Base-by-base conservation (phyloP, 1,284 basidiomycete species). In the Boletellus deceptivus region DNA sequence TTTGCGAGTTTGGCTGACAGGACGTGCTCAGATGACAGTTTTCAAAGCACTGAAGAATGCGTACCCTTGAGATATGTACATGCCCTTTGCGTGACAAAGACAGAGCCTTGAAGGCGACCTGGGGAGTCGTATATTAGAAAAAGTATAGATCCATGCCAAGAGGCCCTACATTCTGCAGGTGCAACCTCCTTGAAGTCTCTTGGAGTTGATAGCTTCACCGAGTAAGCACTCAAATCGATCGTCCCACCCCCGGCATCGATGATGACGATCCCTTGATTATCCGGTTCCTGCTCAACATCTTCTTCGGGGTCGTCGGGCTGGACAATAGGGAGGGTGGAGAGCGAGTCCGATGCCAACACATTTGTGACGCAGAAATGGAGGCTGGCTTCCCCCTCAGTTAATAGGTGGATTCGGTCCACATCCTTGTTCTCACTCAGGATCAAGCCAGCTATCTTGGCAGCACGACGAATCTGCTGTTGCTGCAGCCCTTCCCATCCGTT, bases 191-290 rank as follows among this genome's bases (percentile, higher is more conserved):
- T 70, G 18, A 75, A 59, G 18, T 57, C 54, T 16, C 18, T 54
- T 0, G 59, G 54, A 27, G 50, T 46, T 57, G 72, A 46, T 52
- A 74, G 11, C 43, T 42, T 53, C 50, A 59, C 61, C 31, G 58
- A 65, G 50, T 80, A 81, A 1, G 76, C 70, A 52, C 77, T 79
- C 38, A 82, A 59, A 49, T 82, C 80, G 18, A 82, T 76, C 52
- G 79, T 82, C 1, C 80, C 80, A 16, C 79, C 34, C 14, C 34
- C 34, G 6, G 34, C 34, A 7, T 35, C 34, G 6, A 35, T 35
- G 4, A 35, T 5, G 18, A 80, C 63, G 7, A 82, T 64, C 0
- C 75, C 76, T 25, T 71, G 55, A 3, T 71, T 70, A 9, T 61
- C 62, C 7, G 45, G 24, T 2, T 48, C 48, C 4, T 43, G 52